Base-by-base conservation (phyloP, 331 rosid genomes). In the Erythrophleum ivorense region DNA sequence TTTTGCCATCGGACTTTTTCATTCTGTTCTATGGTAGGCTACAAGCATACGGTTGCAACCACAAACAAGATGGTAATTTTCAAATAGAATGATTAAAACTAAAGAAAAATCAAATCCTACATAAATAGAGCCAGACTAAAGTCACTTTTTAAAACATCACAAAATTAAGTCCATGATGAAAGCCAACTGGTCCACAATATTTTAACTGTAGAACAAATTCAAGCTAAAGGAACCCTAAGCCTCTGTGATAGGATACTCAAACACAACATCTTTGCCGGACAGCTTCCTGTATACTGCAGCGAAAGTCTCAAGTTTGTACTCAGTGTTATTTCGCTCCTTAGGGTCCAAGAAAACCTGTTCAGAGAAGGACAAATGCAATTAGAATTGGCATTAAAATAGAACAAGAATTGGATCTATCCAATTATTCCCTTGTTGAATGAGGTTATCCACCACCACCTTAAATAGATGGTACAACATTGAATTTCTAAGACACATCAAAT, bases 261-360 rank as follows among this genome's bases (percentile, higher is more conserved):
- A 93, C 77, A 89, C 94, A 4, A 90, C 99, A 80, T 95, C 99
- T 81, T 89, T 93, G 65, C 99, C 98, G 0, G 98, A 88, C 18
- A 95, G 88, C 88, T 95, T 95, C 82, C 95, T 82, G 85, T 93
- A 93, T 66, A 95, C 99, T 5, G 97, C 96, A 76, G 97, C 24
- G 36, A 93, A 95, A 16, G 96, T 88, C 81, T 95, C 99, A 74
- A 95, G 73, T 88, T 95, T 95, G 88, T 91, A 95, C 73, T 93
- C 98, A 0, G 98, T 93, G 79, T 91, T 95, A 88, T 93, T 95
- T 9, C 89, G 79, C 74, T 93, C 99, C 85, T 95, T 95, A 0
- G 99, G 97, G 64, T 95, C 99, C 90, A 93, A 89, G 86, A 88
- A 90, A 34, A 95, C 94, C 99, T 95, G 77, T n/a, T 0, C 36